Evolutionary conservation across 129 eudicot genomes (phyloP).

Genomic region (Calendula officinalis): DNA sequence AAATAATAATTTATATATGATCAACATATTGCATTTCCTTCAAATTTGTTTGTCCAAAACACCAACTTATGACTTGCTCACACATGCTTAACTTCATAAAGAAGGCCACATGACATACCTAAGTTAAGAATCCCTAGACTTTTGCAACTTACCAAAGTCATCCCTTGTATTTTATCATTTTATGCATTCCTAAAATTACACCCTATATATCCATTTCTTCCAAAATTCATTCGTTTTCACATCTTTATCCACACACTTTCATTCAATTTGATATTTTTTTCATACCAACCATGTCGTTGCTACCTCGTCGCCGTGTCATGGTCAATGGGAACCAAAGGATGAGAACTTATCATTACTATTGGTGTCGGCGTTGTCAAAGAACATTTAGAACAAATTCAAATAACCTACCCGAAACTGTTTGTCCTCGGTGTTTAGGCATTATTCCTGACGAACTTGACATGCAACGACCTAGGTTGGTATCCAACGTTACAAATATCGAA

Average conservation of each 20-base stretch:
- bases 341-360: slow-evolving; percentile 68
- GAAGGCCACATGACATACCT: slow-evolving; percentile 29
- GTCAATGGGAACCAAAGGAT: slow-evolving; percentile 64
- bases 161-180: slow-evolving; percentile 25
- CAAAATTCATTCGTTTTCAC: slow-evolving; percentile 22
- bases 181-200: slow-evolving; percentile 14
- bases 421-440: slow-evolving; percentile 61
- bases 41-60: neutral
- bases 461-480: slow-evolving; percentile 39
- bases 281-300: slow-evolving; percentile 43
- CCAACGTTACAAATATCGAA: slow-evolving; percentile 35
- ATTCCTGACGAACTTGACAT: slow-evolving; percentile 58
- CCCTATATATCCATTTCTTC: slow-evolving; percentile 22
- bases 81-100: slow-evolving; percentile 35
- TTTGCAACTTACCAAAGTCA: slow-evolving; percentile 28
- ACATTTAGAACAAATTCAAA: slow-evolving; percentile 56
- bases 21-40: too few species aligned
- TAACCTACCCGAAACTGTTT: slow-evolving; percentile 45
- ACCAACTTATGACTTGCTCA: slow-evolving; percentile 23
- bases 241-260: slow-evolving; percentile 23
- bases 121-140: slow-evolving; percentile 34
- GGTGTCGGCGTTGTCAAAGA: slow-evolving; percentile 72
- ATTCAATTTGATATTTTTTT: slow-evolving; percentile 1
- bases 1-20: too few species aligned
- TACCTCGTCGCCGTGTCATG: slow-evolving; percentile 53